Conservation (phyloP, 1,284 basidiomycete genomes). For the Ganoderma sinense region DNA sequence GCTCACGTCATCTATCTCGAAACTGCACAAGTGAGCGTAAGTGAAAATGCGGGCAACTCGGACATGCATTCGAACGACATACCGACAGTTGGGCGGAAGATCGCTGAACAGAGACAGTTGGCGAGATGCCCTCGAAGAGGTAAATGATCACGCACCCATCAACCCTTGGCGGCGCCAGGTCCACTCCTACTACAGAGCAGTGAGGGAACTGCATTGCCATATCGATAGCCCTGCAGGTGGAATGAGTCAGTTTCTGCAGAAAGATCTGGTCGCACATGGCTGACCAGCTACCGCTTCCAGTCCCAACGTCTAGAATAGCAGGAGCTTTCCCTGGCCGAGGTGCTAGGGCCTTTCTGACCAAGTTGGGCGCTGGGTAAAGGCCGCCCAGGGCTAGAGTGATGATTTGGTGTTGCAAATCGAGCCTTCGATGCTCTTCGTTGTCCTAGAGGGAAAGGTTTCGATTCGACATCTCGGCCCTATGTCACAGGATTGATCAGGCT, state of each 20-base stretch:
- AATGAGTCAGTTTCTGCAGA: slow-evolving; percentile 7
- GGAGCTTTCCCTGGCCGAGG: slow-evolving; percentile 38
- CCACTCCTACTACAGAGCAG: slow-evolving; percentile 44
- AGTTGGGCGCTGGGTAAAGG: slow-evolving; percentile 39
- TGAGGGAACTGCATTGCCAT: slow-evolving; percentile 45
- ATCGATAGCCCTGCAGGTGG: slow-evolving; percentile 40
- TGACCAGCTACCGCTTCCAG: slow-evolving; percentile 46
- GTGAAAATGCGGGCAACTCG: background rate
- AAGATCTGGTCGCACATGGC: slow-evolving; percentile 7
- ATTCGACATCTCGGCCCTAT: slow-evolving; percentile 1
- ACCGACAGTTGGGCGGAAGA: slow-evolving; percentile 44
- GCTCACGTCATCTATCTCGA: slow-evolving; percentile 45
- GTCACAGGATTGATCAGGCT: slow-evolving; percentile 9
- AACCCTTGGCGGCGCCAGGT: slow-evolving; percentile 41
- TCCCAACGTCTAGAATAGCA: slow-evolving; percentile 43
- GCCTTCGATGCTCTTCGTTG: slow-evolving; percentile 43
- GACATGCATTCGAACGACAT: slow-evolving; percentile 15
- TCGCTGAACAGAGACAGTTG: slow-evolving; percentile 29
- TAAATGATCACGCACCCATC: slow-evolving; percentile 33
- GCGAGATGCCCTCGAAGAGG: background rate
- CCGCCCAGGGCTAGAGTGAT: slow-evolving; percentile 41
- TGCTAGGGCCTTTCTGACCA: slow-evolving; percentile 41
- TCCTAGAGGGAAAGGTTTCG: slow-evolving; percentile 34
- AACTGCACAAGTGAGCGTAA: slow-evolving; percentile 28
- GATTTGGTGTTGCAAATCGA: slow-evolving; percentile 45